These are phyloP conservation scores for Neoconidiobolus thromboides DNA, from an alignment of 371 early-diverging fungal species.

Conservation along the genomic window DNA sequence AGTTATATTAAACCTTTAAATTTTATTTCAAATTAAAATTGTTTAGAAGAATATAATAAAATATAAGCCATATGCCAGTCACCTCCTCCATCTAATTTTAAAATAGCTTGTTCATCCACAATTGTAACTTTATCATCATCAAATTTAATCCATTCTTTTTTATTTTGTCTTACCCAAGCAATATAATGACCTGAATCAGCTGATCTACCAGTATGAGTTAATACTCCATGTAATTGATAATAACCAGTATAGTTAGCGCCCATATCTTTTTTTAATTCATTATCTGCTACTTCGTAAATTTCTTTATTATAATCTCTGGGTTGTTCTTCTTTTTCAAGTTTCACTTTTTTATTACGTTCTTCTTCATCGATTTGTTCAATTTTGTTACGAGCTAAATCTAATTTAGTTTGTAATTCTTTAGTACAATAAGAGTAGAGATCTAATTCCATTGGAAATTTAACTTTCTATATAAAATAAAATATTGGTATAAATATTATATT, in stretches of 20 bases:
- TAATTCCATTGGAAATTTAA: slow-evolving; percentile 82
- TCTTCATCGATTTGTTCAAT: slow-evolving; percentile 28
- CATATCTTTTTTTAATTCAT: slow-evolving; percentile 44
- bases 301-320: slow-evolving; percentile 8
- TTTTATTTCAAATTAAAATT: too few species aligned
- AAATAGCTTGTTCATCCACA: slow-evolving; percentile 66
- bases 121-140: slow-evolving; percentile 89
- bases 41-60: slow-evolving; percentile 41
- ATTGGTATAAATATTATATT: too few species aligned
- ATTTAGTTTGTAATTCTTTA: slow-evolving; percentile 56
- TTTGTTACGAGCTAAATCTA: slow-evolving; percentile 46
- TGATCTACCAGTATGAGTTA: slow-evolving; percentile 71
- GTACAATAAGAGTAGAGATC: slow-evolving; percentile 76
- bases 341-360: too few species aligned
- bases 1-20: too few species aligned
- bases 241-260: slow-evolving; percentile 64
- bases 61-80: slow-evolving; percentile 78
- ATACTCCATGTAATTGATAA: slow-evolving; percentile 63
- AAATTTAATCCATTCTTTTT: slow-evolving; percentile 69
- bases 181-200: slow-evolving; percentile 85
- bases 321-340: slow-evolving; percentile 13
- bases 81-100: slow-evolving; percentile 75
- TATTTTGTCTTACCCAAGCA: slow-evolving; percentile 62
- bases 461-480: slow-evolving; percentile 27
- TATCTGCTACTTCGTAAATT: slow-evolving; percentile 10